Conservation (phyloP, 148 eudicot genomes). For the Euryodendron excelsum region DNA sequence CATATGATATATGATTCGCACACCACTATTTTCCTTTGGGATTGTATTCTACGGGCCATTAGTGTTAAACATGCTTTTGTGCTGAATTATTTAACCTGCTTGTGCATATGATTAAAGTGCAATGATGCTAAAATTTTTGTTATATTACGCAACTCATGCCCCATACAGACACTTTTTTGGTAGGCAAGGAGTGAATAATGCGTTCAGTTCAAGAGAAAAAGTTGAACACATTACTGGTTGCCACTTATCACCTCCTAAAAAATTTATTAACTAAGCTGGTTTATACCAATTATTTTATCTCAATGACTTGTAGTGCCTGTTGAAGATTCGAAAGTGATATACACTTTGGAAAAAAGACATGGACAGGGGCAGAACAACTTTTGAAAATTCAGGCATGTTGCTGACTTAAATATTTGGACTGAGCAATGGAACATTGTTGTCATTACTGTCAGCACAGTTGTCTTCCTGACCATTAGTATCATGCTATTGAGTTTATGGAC, state of each 20-base stretch:
- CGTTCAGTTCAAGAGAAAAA: neutral
- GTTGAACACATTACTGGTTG: neutral
- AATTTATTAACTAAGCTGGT: neutral
- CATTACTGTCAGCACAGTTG: conserved; percentile 1
- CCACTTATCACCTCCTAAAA: neutral
- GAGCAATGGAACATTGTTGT: conserved; percentile 6
- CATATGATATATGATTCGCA: neutral
- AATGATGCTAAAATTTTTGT: no score
- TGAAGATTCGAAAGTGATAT: neutral
- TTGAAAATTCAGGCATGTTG: neutral
- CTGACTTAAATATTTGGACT: no score
- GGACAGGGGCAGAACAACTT: neutral
- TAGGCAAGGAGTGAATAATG: neutral
- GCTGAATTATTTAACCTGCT: neutral
- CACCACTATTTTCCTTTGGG: neutral
- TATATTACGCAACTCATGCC: neutral
- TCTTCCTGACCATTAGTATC: neutral
- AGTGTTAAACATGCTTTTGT: neutral
- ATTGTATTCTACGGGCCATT: neutral
- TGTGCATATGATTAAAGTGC: neutral
- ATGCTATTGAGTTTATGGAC: neutral
- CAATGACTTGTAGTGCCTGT: neutral
- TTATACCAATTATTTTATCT: neutral
- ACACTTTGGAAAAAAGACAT: no score
- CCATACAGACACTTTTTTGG: neutral